These are phyloP conservation scores for Singerocomus rubriflavus DNA, from an alignment of 1,284 basidiomycete species.

Conservation along the genomic window DNA sequence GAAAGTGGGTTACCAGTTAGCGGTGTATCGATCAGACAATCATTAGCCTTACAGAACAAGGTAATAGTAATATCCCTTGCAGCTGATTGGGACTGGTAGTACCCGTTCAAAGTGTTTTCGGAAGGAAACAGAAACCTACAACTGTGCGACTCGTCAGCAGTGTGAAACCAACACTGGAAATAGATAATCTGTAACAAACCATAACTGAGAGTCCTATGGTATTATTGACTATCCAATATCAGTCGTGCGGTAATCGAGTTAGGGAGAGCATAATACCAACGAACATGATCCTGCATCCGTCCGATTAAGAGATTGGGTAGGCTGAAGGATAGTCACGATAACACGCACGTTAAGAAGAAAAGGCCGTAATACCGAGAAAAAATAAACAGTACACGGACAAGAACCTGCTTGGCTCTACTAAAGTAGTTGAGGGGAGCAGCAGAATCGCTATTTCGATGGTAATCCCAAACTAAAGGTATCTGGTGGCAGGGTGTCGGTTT, in stretches of 20 bases:
- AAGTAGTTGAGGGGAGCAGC: background rate
- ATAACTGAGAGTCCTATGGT: constrained; percentile 15
- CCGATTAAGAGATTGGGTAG: background rate
- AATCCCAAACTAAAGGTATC: constrained; percentile 21
- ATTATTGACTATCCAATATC: constrained; percentile 19
- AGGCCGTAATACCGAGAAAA: constrained; percentile 27
- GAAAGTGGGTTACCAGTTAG: background rate
- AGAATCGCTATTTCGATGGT: background rate
- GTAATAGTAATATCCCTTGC: constrained; percentile 24
- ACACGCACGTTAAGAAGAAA: constrained; percentile 19
- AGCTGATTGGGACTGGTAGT: constrained; percentile 6
- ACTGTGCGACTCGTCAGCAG: constrained; percentile 7
- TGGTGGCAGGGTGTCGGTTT: background rate
- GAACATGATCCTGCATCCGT: constrained; percentile 13
- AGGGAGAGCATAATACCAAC: constrained; percentile 7
- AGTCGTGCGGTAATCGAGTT: background rate
- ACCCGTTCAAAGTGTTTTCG: background rate
- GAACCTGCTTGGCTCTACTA: background rate
- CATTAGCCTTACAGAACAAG: constrained; percentile 15
- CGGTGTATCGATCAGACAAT: no score
- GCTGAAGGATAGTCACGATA: background rate
- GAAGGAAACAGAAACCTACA: constrained; percentile 13
- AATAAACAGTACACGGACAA: constrained; percentile 19
- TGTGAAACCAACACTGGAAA: background rate
- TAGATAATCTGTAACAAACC: constrained; percentile 6